A percentile compares a stretch with the other conserved stretches of the same genome.
phyloP scores from a whole-genome alignment of 805 yeast genomes.

The Kurtzmaniella cleridarum region DNA sequence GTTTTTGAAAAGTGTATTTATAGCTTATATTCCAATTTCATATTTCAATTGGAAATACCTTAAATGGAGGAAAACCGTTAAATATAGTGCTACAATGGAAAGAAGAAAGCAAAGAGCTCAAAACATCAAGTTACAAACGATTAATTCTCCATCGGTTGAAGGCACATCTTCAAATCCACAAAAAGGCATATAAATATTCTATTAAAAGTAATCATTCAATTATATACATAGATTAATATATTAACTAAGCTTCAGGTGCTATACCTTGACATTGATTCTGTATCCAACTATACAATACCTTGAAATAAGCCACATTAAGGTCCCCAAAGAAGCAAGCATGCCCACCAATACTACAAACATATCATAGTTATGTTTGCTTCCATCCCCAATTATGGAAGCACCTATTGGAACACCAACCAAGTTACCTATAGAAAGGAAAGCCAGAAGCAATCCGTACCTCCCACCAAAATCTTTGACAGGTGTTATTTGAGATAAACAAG shows the following conservation, averaged over 20 bases:
- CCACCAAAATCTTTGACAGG: conserved; percentile 32
- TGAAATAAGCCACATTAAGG: conserved; percentile 20
- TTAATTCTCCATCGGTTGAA: too few relatives aligned
- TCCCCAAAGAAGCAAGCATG: conserved; percentile 21
- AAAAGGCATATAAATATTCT: too few relatives aligned
- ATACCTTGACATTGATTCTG: conserved; percentile 17
- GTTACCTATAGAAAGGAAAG: conserved; percentile 25
- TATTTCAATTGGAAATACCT: conserved; percentile 32
- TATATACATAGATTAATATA: too few relatives aligned
- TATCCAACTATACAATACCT: conserved; percentile 18
- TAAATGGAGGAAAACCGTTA: conserved; percentile 12
- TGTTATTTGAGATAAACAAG: conserved; percentile 58
- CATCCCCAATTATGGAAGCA: conserved; percentile 24
- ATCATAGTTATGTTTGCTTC: conserved; percentile 20
- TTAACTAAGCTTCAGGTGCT: conserved; percentile 1
- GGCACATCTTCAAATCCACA: too few relatives aligned
- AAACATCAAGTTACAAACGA: too few relatives aligned
- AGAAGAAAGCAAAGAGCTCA: conserved; percentile 12
- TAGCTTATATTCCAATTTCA: conserved; percentile 31
- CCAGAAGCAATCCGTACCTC: conserved; percentile 29
- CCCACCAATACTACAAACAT: conserved; percentile 29
- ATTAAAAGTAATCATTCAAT: too few relatives aligned
- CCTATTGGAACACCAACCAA: conserved; percentile 31
- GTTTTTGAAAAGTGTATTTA: conserved; percentile 19
- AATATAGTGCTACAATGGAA: conserved; percentile 16